Conservation (phyloP, 2,329 filamentous ascomycete species). For the Microcyclosporella mali region DNA sequence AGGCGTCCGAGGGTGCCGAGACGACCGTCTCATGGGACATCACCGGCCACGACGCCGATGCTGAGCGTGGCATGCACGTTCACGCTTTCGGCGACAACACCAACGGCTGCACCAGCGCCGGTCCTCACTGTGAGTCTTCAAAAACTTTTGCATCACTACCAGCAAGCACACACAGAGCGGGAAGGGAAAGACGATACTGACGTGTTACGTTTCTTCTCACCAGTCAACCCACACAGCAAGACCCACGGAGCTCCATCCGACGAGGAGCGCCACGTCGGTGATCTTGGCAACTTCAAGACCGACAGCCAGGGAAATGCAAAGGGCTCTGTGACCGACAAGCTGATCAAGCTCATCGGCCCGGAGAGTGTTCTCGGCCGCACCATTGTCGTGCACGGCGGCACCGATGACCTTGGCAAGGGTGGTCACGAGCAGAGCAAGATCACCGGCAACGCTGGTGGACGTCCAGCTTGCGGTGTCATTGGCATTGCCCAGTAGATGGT, state of each 20-base stretch:
- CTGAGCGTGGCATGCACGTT: conserved; percentile 96
- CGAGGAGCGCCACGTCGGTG: conserved; percentile 85
- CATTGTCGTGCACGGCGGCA: conserved; percentile 88
- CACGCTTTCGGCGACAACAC: conserved; percentile 99
- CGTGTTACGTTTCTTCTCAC: background rate
- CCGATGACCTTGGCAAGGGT: conserved; percentile 93
- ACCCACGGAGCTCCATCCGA: conserved; percentile 83
- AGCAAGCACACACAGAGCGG: no score
- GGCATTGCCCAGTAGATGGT: conserved; percentile 30
- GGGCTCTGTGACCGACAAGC: conserved; percentile 71
- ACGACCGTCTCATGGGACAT: conserved; percentile 93
- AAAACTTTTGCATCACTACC: no score
- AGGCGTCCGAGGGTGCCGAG: conserved; percentile 70
- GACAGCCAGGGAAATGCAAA: conserved; percentile 86
- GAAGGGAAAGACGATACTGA: background rate
- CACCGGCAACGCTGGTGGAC: conserved; percentile 90
- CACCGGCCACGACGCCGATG: conserved; percentile 84
- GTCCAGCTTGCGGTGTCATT: conserved; percentile 77
- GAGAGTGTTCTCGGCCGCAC: conserved; percentile 95
- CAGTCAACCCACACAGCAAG: conserved; percentile 94
- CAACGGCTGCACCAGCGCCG: conserved; percentile 98
- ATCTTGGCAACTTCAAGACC: conserved; percentile 95
- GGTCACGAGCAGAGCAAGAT: conserved; percentile 92
- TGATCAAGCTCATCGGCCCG: conserved; percentile 92
- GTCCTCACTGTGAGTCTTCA: conserved; percentile 88